Evolutionary conservation across 2,329 filamentous ascomycete species (phyloP), one percentile per base, ranked within the genome.

Genomic region (Monilinia polystroma): DNA sequence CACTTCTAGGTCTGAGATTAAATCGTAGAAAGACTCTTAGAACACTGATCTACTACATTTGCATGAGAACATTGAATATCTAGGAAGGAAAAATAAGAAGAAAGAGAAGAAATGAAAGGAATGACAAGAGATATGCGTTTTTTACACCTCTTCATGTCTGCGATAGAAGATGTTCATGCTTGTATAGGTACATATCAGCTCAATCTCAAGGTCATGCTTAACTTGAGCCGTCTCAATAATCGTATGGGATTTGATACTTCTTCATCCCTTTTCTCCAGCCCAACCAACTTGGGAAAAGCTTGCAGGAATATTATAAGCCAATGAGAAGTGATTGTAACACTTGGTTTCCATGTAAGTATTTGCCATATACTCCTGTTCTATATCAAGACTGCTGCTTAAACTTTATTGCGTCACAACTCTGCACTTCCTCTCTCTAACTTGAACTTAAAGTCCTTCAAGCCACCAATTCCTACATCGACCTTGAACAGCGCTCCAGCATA

Each of bases 381-480:
- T 51, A 26, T 12, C 8, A 62, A n/a, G 5, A 26, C 4, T 16
- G 7, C 16, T 23, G 45, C 12, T 45, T 1, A n/a, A 5, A 6
- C 5, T 58, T 20, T 23, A 16, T 32, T 35, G n/a, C 35, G 26
- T 66, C 47, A 70, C 51, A 64, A 43, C 49, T 53, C 55, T 32
- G 32, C 38, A 5, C 59, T 47, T 45, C 41, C 64, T 26, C 68
- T 68, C 35, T 72, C 68, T 32, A 76, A 65, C 78, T 83, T 87
- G 77, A 90, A 92, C 76, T 87, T 83, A 78, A 88, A 85, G 70
- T 86, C 82, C 63, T 82, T 80, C 74, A 87, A 73, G 0, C 92
- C 91, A 73, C 78, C 81, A 3, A 90, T 85, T 3, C 90, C 91
- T 68, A 96, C 91, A 75, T 95, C 85, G 59, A 94, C 84, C 76